Percentiles rank a stretch among this genome's conserved stretches.
phyloP scores from a whole-genome alignment of 2,329 filamentous ascomycete species.

The Drechslerella coelobrocha region DNA sequence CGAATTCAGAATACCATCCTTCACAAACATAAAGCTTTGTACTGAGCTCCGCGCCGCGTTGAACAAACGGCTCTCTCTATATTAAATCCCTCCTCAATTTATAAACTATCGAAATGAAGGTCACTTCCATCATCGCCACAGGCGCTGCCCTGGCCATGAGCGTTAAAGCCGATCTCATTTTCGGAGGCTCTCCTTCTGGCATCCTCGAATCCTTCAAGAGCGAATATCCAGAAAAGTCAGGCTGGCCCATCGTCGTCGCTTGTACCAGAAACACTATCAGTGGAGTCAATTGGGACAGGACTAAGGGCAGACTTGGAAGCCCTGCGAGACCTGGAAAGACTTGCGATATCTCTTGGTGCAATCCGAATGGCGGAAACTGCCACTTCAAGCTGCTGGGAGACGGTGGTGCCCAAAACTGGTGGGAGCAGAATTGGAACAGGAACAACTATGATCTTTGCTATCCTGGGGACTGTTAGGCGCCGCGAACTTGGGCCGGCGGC shows the following conservation, averaged over 20 bases:
- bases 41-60: no score
- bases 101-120: no score
- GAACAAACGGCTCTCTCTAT: no score
- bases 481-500: no score
- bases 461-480: no score
- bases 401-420: constrained; percentile 1
- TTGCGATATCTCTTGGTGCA: neutral
- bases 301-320: neutral
- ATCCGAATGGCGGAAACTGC: constrained; percentile 7
- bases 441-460: constrained; percentile 9
- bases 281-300: constrained; percentile 12
- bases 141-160: no score
- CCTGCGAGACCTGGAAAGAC: neutral
- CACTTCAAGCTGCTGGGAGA: constrained; percentile 12
- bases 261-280: constrained; percentile 12
- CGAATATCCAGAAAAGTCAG: neutral
- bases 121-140: no score
- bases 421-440: constrained; percentile 9
- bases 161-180: no score
- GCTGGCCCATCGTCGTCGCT: constrained; percentile 7
- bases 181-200: no score
- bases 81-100: no score
- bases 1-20: no score
- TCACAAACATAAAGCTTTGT: no score
- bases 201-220: neutral